Evolutionary conservation across 106 monocot genomes (phyloP), one percentile per base, ranked within the genome.

Genomic region (Xerophyta viscosa): DNA sequence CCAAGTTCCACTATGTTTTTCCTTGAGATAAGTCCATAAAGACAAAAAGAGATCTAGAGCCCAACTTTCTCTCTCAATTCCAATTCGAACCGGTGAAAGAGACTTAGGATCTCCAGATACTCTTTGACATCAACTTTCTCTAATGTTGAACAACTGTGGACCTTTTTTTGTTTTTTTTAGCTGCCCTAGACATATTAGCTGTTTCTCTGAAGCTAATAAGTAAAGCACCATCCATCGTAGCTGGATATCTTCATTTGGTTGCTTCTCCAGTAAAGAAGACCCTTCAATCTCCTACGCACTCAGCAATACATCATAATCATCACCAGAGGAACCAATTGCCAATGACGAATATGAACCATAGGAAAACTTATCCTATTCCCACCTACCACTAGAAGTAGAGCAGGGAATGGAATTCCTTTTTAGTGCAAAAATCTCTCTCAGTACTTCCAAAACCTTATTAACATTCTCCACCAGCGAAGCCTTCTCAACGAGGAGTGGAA

Each of bases 211-310:
- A 72, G 0, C 96, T 89, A 69, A 89, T 98, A 13, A 98, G 74
- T 17, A 89, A 64, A 36, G 96, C 96, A 54, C 96, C 89, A 56
- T 98, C 89, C 96, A 98, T 89, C 3, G 96, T 89, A 10, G 96
- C 89, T 2, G 96, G 96, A 41, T 98, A 98, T 29, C 81, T 64
- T 37, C 79, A 20, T 37, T 89, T 98, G 28, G 96, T 98, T 14
- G 96, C 96, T 69, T 98, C 96, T 24, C 96, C 96, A 22, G 96
- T 89, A 59, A 98, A 98, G 66, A 89, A 98, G 25, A 98, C 78
- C 70, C 85, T 79, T 20, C 78, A 84, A 59, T 81, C 70, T 0
- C 87, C 77, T 10, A 86, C 69, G 50, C 72, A 73, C 58, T 98
- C 89, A 10, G 82, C 85, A 23, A 98, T 70, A 98, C 41, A 67